phyloP scores from a whole-genome alignment of 305 asterid species.

The Petunia hybrid region DNA sequence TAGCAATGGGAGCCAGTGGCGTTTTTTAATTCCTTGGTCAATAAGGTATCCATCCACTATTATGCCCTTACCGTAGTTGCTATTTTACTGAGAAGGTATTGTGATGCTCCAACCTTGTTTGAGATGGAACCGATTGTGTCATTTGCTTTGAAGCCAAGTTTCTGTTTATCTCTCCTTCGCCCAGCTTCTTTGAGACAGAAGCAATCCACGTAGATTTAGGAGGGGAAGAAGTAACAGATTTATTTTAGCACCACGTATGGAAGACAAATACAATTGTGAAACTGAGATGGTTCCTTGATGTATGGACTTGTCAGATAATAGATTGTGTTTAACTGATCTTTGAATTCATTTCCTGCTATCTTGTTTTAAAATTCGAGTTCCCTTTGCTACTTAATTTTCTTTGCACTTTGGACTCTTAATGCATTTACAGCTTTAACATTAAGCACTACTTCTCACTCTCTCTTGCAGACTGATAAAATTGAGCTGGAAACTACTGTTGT shows the following conservation, averaged over 20 bases:
- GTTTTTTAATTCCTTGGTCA: not conserved
- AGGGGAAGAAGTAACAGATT: not conserved
- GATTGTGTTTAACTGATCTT: not conserved
- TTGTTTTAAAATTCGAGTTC: not conserved
- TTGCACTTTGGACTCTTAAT: conserved; percentile 17
- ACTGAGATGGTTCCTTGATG: conserved; percentile 22
- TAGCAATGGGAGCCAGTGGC: not conserved
- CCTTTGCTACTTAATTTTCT: not conserved
- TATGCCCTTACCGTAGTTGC: conserved; percentile 1
- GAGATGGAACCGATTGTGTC: not conserved
- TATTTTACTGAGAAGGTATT: conserved; percentile 21
- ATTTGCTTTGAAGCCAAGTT: not conserved
- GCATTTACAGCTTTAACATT: conserved; percentile 30
- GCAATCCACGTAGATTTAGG: conserved; percentile 7
- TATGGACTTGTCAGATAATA: not conserved
- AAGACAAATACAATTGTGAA: conserved; percentile 8
- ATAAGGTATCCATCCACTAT: conserved; percentile 14
- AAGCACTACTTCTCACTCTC: conserved; percentile 33
- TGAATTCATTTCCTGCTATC: conserved; percentile 16
- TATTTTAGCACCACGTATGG: not conserved
- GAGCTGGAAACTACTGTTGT: conserved; percentile 98
- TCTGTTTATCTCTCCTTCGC: not conserved
- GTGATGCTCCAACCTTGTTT: conserved; percentile 21
- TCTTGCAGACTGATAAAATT: conserved; percentile 85
- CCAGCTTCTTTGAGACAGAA: not conserved